Evolutionary conservation across 2,329 filamentous ascomycete genomes (phyloP), one percentile per base, ranked within the genome.

Genomic region (Fusarium fujikuroi): DNA sequence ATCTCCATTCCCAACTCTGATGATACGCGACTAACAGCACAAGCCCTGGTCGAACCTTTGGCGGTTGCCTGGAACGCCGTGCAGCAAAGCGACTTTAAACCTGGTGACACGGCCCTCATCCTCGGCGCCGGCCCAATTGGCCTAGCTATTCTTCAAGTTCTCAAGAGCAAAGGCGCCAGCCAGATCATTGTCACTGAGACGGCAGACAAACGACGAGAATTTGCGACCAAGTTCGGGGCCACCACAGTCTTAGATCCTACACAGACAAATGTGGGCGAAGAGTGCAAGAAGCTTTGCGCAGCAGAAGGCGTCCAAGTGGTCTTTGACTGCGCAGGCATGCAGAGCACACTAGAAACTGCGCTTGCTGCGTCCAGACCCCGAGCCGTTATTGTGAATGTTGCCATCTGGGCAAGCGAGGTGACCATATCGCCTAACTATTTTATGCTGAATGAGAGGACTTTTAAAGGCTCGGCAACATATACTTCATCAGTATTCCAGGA

Each of bases 1-100:
- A 37, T 4, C 4, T 21, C 1, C 1, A 15, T 9, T 9, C 30
- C 6, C 6, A 1, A 10, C 4, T 7, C 2, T 16, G 18, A 16
- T 2, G 7, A 37, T 21, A 9, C 9, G 4, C 34, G 4, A 37
- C 49, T 53, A 16, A 53, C 14, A 8, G 49, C 5, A 2, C 3
- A 28, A 37, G 49, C 49, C 0, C 34, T 53, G 3, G 7, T 53
- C 1, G 49, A 53, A 28, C 49, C 34, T 2, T 12, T 53, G 14
- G 49, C 49, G 2, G 49, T 53, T 9, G 34, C 50, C 9, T 53
- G 34, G 50, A 39, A 28, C 4, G 50, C 50, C 10, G 50, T 39
- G 23, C 6, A 16, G 18, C 50, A 15, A 18, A 39, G 50, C 6
- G n/a, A 39, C 18, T 53, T 53, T 8, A 7, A 28, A 10, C 18